A percentile compares a stretch with the other conserved stretches of the same genome.
Evolutionary conservation across 192 early-diverging fungal genomes (phyloP).

Genomic region (Backusella sp.): DNA sequence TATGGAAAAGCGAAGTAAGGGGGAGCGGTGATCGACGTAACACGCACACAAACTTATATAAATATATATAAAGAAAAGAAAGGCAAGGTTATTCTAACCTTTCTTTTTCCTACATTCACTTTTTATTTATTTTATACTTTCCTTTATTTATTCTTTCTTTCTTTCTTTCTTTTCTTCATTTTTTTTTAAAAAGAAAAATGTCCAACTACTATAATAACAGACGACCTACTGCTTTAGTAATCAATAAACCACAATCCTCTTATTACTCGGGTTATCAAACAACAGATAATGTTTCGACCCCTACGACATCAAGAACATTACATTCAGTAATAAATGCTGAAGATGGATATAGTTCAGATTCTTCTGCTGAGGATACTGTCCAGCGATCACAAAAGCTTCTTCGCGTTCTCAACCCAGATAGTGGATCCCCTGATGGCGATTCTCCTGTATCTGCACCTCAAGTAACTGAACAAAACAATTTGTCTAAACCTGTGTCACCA

Average conservation of each 20-base stretch:
- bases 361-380: background rate
- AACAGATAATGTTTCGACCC: background rate
- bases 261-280: background rate
- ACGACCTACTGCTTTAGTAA: background rate
- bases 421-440: background rate
- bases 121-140: background rate
- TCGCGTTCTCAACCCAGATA: slow-evolving; percentile 7
- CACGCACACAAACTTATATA: background rate
- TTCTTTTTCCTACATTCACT: background rate
- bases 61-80: background rate
- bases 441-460: background rate
- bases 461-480: background rate
- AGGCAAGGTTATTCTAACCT: background rate
- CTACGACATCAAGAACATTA: background rate
- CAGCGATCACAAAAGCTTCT: background rate
- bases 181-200: background rate
- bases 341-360: slow-evolving; percentile 8
- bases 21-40: background rate
- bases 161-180: background rate
- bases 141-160: background rate
- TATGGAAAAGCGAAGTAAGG: background rate
- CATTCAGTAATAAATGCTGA: background rate
- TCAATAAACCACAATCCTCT: background rate
- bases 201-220: background rate
- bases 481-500: background rate